Percentiles rank a stretch among this genome's conserved stretches.
phyloP scores from a whole-genome alignment of 495 filamentous ascomycete species.

The Penicillium angulare region DNA sequence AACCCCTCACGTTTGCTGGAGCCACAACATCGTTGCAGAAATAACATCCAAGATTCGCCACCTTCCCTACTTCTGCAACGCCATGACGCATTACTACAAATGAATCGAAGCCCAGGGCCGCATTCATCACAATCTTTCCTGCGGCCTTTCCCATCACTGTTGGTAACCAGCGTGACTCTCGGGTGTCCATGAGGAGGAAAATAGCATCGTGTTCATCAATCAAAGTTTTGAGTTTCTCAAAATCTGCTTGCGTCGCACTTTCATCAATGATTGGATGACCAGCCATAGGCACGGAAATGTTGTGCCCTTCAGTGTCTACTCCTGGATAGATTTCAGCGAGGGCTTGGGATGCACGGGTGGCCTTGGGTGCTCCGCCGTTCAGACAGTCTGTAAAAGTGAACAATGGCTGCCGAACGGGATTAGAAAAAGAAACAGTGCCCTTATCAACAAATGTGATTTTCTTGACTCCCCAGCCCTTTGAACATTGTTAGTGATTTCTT shows the following conservation, averaged over 20 bases:
- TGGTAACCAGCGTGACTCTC: slow-evolving; percentile 94
- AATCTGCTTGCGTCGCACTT: slow-evolving; percentile 64
- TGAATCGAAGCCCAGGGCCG: slow-evolving; percentile 92
- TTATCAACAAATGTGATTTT: slow-evolving; percentile 97
- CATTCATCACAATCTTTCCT: slow-evolving; percentile 94
- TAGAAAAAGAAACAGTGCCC: slow-evolving; percentile 93
- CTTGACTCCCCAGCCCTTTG: slow-evolving; percentile 94
- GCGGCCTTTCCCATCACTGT: slow-evolving; percentile 94
- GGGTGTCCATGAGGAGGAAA: slow-evolving; percentile 94
- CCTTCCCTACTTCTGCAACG: slow-evolving; percentile 36
- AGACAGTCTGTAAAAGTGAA: slow-evolving; percentile 89
- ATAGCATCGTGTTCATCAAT: slow-evolving; percentile 88
- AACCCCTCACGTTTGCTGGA: slow-evolving; percentile 75
- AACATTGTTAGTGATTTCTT: not conserved
- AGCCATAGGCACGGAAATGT: slow-evolving; percentile 88
- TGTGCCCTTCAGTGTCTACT: slow-evolving; percentile 73
- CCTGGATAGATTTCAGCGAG: slow-evolving; percentile 88
- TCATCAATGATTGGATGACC: slow-evolving; percentile 82
- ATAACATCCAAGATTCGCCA: slow-evolving; percentile 80
- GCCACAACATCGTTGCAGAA: slow-evolving; percentile 98
- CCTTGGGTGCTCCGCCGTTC: slow-evolving; percentile 81
- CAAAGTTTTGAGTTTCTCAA: slow-evolving; percentile 67
- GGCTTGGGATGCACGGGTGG: slow-evolving; percentile 74
- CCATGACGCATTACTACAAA: slow-evolving; percentile 98
- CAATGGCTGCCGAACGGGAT: slow-evolving; percentile 91